Evolutionary conservation across 1,284 basidiomycete genomes (phyloP), one percentile per base, ranked within the genome.

Genomic region (Leccinum pachyderme): DNA sequence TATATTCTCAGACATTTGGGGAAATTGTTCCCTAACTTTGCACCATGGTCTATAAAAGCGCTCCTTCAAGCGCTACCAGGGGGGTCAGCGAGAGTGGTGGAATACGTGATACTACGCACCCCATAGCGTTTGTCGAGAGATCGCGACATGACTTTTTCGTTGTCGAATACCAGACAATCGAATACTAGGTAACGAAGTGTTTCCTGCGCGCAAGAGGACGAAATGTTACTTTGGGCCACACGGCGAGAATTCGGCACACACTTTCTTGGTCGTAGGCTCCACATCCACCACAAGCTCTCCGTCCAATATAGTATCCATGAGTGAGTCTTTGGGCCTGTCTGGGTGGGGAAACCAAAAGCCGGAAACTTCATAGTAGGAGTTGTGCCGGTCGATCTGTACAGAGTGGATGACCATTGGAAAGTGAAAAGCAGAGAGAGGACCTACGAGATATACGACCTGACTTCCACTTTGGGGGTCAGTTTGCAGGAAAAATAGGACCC

Each of bases 261-360:
- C 93, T 65, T 78, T 73, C 49, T 82, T 82, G 24, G 86, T 91
- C 33, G 68, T 71, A 4, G 88, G 87, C 66, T 98, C 91, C 13
- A 88, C 80, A 68, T 99, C 97, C 52, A 94, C 80, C 24, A 99
- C 94, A 29, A 99, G 83, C 69, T 99, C 97, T 47, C 94, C 97
- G 68, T 99, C 97, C 15, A 99, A 73, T 8, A 99, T 77, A 0
- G 94, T 93, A 66, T 91, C 89, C 56, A 82, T 78, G 32, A 94
- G 76, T 15, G 86, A 87, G 47, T 74, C 78, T 61, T 77, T 75
- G 18, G 79, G 83, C 51, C 86, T 79, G 60, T 89, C 88, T 63
- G 89, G 87, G 66, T 95, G 91, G 5, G 96, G 95, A 65, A 99
- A 98, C 73, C 83, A 89, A 48, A 99, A 77, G 3, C 89, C 89